Base-by-base conservation (phyloP, 192 early-diverging fungal species). In the Mortierella alpina region DNA sequence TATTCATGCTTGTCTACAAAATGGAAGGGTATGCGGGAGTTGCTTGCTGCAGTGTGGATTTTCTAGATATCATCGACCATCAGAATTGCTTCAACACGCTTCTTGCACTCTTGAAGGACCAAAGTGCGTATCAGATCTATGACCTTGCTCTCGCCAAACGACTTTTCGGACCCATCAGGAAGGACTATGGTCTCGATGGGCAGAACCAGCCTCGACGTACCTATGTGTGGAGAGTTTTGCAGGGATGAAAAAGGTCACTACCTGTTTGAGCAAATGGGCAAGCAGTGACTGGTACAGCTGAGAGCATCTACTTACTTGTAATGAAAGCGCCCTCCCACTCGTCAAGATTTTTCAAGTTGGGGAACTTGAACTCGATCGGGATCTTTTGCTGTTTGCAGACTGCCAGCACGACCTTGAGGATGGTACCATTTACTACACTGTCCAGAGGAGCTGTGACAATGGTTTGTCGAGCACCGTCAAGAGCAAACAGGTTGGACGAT, bases 311-410 rank as follows among this genome's bases (percentile, higher is more conserved):
- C 78, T 82, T 83, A 93, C 91, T 92, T 8, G 90, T 83, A 41
- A 94, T 69, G 75, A 92, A 94, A 9, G 91, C 89, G 10, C 92
- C 90, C 39, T 87, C 67, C 92, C 92, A 93, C 18, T 74, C 74
- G 5, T 75, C 63, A 22, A 77, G 74, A 47, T 89, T 84, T 46
- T 72, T 61, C 44, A 88, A 47, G 9, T 70, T 88, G 1, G 93
- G 93, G 57, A 90, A 92, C 20, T 64, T 56, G 72, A 76, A 90
- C 42, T 67, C 59, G 54, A 93, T 72, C 7, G 77, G 77, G 31
- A 94, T 92, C 6, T 75, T 69, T 49, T 86, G 60, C 6, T 74
- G 47, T 31, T 88, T 71, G 50, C 93, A 94, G 18, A 90, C 79
- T 23, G 45, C 49, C 68, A 82, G 54, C 23, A 94, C 87, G 47